phyloP scores from a whole-genome alignment of 208 protist genomes.

The Wallacemonas sp. region DNA sequence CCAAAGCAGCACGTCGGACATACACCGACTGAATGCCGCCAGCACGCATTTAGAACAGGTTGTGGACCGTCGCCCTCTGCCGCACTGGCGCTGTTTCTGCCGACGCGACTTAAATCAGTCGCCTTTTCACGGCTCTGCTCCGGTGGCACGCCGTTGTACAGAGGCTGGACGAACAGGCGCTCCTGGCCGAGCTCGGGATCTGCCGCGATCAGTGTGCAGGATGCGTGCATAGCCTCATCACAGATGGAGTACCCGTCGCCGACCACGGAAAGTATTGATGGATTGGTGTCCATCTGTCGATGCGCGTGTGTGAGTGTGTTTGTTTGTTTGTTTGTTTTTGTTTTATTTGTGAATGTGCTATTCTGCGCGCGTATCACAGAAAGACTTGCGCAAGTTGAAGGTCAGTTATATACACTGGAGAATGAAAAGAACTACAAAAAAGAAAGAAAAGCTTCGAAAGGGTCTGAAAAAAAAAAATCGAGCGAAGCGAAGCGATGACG shows the following conservation, averaged over 20 bases:
- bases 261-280: too few species aligned
- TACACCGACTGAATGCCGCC: too few species aligned
- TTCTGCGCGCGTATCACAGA: not conserved
- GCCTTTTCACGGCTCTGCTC: not conserved
- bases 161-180: not conserved
- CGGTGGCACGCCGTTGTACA: not conserved
- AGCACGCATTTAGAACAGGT: not conserved
- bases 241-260: too few species aligned
- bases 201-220: not conserved
- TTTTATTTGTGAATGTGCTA: not conserved
- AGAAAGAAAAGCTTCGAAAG: not conserved
- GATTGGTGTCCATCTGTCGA: not conserved
- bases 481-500: too few species aligned
- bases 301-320: not conserved
- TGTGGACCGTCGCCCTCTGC: conserved; percentile 5
- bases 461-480: not conserved
- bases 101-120: not conserved
- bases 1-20: too few species aligned
- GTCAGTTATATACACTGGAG: not conserved
- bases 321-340: not conserved
- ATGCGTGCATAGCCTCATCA: not conserved
- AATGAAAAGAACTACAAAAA: not conserved
- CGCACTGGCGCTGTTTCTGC: not conserved
- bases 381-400: not conserved
- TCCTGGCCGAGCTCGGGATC: not conserved